phyloP scores from a whole-genome alignment of 495 filamentous ascomycete genomes.

The Penicillium riverlandense region DNA sequence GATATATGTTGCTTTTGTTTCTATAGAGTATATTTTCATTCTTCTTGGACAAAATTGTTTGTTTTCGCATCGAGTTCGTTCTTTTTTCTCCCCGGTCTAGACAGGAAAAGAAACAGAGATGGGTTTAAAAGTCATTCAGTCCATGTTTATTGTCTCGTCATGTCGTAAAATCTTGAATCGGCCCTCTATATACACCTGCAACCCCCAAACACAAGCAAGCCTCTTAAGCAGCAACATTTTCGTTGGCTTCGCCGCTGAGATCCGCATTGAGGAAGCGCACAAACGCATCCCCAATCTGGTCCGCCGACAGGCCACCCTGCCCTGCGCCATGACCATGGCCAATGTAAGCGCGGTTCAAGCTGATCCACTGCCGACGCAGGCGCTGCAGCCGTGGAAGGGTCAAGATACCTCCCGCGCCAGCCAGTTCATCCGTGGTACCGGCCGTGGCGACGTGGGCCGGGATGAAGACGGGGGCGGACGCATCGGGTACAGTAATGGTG shows the following conservation, averaged over 20 bases:
- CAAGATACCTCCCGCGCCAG: conserved; percentile 43
- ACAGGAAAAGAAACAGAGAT: too few species aligned
- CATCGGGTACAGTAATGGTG: conserved; percentile 32
- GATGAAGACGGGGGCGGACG: conserved; percentile 36
- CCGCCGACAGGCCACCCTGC: conserved; percentile 20
- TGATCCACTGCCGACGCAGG: conserved; percentile 77
- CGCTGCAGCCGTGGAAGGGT: conserved; percentile 75
- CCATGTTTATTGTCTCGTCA: neutral
- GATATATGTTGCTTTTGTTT: too few species aligned
- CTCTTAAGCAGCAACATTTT: conserved; percentile 6
- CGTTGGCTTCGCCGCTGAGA: conserved; percentile 21
- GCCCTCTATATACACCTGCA: neutral
- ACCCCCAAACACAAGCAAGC: too few species aligned
- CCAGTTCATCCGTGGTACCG: conserved; percentile 35
- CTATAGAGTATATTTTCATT: too few species aligned
- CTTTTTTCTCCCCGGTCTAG: too few species aligned
- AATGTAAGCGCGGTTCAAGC: conserved; percentile 54
- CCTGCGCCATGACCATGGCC: conserved; percentile 21
- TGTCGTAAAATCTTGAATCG: neutral
- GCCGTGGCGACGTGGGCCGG: conserved; percentile 42
- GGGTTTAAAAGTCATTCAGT: too few species aligned
- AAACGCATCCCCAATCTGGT: conserved; percentile 39
- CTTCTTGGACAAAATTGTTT: too few species aligned
- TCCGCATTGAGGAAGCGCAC: conserved; percentile 41
- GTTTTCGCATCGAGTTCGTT: too few species aligned